Percentiles rank a stretch among this genome's conserved stretches.
Conservation (phyloP, 2,329 filamentous ascomycete genomes). For the Nemania diffusa region DNA sequence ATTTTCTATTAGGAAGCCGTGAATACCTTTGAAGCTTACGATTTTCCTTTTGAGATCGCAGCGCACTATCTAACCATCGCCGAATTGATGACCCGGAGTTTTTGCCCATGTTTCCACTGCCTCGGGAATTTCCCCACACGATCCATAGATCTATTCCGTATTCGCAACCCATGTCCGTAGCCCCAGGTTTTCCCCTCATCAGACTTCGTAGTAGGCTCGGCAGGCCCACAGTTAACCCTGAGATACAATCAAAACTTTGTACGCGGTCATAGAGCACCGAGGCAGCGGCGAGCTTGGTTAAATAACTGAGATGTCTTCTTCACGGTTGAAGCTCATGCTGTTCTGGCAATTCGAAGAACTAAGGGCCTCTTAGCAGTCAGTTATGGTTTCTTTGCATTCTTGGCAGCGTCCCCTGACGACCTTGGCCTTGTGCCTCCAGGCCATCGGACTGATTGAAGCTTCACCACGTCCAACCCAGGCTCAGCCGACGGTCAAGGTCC, state of each 20-base stretch:
- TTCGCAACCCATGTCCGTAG: neutral
- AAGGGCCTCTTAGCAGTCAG: neutral
- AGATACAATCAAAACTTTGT: neutral
- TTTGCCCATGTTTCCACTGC: neutral
- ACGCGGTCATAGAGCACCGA: neutral
- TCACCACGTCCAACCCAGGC: neutral
- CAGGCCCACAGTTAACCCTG: neutral
- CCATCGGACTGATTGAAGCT: neutral
- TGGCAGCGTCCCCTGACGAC: slow-evolving; percentile 1
- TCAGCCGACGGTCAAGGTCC: neutral
- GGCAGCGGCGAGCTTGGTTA: neutral
- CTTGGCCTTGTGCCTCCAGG: neutral
- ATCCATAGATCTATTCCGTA: neutral
- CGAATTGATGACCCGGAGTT: neutral
- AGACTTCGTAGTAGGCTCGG: neutral
- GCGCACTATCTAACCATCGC: neutral
- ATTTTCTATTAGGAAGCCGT: neutral
- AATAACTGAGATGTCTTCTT: neutral
- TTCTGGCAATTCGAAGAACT: neutral
- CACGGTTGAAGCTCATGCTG: neutral
- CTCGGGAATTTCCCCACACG: neutral
- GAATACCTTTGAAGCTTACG: neutral
- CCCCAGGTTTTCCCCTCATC: slow-evolving; percentile 1
- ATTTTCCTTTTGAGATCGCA: neutral
- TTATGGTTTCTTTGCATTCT: slow-evolving; percentile 3